These are phyloP conservation scores for Fusarium sp. DNA, from an alignment of 2,329 filamentous ascomycete genomes.

Conservation along the genomic window DNA sequence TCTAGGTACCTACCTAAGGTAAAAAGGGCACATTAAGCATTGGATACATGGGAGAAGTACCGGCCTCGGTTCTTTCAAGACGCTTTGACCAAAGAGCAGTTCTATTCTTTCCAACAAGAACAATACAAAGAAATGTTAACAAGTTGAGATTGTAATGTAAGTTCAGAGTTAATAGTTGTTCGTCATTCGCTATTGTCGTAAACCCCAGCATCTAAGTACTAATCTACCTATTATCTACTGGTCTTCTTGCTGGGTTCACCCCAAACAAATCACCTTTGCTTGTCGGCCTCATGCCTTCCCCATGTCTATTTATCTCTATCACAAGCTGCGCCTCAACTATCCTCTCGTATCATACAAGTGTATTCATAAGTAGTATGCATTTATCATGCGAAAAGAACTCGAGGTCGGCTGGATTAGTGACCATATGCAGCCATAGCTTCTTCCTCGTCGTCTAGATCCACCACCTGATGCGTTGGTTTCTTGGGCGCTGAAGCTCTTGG, in stretches of 20 bases:
- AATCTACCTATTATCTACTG: conserved; percentile 31
- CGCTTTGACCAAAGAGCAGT: background rate
- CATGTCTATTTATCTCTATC: conserved; percentile 11
- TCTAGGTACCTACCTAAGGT: too few relatives aligned
- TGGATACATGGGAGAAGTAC: background rate
- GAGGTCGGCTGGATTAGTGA: conserved; percentile 44
- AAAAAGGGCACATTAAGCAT: background rate
- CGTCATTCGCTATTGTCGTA: conserved; percentile 36
- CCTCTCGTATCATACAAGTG: conserved; percentile 27
- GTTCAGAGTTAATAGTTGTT: conserved; percentile 2
- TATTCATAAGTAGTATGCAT: conserved; percentile 10
- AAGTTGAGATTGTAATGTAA: background rate
- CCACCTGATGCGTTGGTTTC: conserved; percentile 37
- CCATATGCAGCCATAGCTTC: conserved; percentile 62
- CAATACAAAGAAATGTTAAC: background rate
- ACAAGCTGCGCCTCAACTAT: background rate
- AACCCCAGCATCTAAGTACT: conserved; percentile 25
- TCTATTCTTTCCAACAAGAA: background rate
- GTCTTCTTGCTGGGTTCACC: conserved; percentile 9
- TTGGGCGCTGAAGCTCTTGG: conserved; percentile 23
- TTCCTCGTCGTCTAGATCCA: conserved; percentile 63
- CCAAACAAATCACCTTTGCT: conserved; percentile 22
- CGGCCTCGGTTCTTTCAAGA: background rate
- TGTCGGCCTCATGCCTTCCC: conserved; percentile 30
- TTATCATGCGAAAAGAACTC: conserved; percentile 10